A percentile compares a stretch with the other conserved stretches of the same genome.
Conservation (phyloP, 164 flowering plant genomes). For the Annona squamosa region DNA sequence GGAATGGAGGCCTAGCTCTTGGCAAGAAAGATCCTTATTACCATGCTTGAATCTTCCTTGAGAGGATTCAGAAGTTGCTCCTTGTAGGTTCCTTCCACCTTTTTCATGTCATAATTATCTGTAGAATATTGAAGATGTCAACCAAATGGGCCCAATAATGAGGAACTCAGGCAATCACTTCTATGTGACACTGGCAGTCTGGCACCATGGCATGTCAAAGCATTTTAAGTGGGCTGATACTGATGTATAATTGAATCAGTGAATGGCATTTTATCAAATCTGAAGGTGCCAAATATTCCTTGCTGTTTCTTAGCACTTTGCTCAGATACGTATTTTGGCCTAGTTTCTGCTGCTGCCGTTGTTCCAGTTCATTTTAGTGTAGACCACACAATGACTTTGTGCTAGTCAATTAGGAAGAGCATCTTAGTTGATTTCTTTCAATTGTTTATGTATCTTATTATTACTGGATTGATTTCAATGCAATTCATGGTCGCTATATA, state of each 20-base stretch:
- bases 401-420: conserved; percentile 32
- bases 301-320: conserved; percentile 77
- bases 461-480: conserved; percentile 49
- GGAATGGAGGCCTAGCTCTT: conserved; percentile 93
- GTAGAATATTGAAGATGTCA: too few relatives aligned
- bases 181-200: too few relatives aligned
- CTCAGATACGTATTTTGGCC: conserved; percentile 75
- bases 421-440: conserved; percentile 27
- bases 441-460: conserved; percentile 24
- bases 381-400: conserved; percentile 25
- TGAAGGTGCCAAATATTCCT: conserved; percentile 97
- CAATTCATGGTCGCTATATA: conserved; percentile 62
- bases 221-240: too few relatives aligned
- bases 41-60: not conserved
- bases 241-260: too few relatives aligned
- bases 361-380: conserved; percentile 55
- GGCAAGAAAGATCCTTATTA: conserved; percentile 36
- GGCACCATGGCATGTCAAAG: too few relatives aligned
- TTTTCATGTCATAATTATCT: not conserved
- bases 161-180: too few relatives aligned
- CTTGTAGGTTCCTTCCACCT: not conserved
- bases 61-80: not conserved
- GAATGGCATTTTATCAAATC: not conserved
- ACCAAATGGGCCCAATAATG: too few relatives aligned
- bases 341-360: conserved; percentile 53